Evolutionary conservation across 1,284 basidiomycete species (phyloP).

Genomic region (Ceratobasidium theobromae): DNA sequence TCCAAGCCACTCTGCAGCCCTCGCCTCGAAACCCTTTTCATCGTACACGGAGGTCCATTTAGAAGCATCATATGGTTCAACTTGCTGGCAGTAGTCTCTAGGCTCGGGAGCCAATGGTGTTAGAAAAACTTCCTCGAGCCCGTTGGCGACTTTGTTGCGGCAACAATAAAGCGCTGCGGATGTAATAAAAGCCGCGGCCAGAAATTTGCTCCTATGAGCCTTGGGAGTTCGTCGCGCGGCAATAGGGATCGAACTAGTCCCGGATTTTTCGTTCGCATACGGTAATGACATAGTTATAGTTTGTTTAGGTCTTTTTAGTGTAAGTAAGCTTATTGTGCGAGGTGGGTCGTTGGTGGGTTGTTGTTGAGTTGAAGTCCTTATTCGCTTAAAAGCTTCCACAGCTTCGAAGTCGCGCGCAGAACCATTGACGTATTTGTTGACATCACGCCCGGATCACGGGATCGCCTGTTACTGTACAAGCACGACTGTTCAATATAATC

Average conservation of each 20-base stretch:
- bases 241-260: background rate
- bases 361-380: too few species aligned
- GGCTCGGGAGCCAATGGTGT: conserved; percentile 7
- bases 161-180: conserved; percentile 19
- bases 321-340: too few species aligned
- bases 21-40: conserved; percentile 50
- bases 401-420: too few species aligned
- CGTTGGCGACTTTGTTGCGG: background rate
- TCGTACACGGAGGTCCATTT: conserved; percentile 41
- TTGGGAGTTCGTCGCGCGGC: background rate
- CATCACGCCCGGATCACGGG: too few species aligned
- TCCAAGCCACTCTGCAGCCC: conserved; percentile 56
- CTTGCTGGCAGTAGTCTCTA: conserved; percentile 22
- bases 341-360: too few species aligned
- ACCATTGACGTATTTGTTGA: too few species aligned
- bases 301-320: too few species aligned
- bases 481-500: too few species aligned
- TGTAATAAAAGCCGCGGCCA: background rate
- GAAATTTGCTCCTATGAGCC: background rate
- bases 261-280: background rate
- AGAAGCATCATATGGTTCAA: conserved; percentile 24
- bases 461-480: too few species aligned
- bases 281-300: too few species aligned
- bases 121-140: background rate
- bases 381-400: too few species aligned